Conservation (phyloP, 768 basidiomycete species). For the Podaxis carcinomalis region DNA sequence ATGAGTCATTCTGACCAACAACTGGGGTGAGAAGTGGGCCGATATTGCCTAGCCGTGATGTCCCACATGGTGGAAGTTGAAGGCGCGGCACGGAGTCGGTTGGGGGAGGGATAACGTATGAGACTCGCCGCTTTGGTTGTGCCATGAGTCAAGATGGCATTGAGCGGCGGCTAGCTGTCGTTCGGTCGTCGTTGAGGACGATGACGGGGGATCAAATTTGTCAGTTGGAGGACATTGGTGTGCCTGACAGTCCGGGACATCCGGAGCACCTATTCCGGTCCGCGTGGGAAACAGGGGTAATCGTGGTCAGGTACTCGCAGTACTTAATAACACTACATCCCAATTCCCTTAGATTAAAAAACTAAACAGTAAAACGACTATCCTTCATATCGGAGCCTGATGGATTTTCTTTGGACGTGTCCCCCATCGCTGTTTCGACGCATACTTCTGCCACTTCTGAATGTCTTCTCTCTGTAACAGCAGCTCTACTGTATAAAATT, state of each 20-base stretch:
- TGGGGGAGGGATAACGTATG: conserved; percentile 84
- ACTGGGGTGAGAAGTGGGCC: conserved; percentile 59
- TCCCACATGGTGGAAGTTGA: conserved; percentile 62
- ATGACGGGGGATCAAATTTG: neutral
- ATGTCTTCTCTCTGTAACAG: conserved; percentile 51
- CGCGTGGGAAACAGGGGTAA: neutral
- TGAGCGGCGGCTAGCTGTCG: neutral
- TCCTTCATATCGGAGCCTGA: neutral
- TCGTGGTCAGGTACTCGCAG: too few relatives aligned
- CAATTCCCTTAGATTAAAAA: neutral
- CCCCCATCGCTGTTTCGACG: conserved; percentile 37
- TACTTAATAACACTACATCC: too few relatives aligned
- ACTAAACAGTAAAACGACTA: neutral
- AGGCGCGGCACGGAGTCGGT: conserved; percentile 57
- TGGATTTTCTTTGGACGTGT: conserved; percentile 1
- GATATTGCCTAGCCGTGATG: conserved; percentile 60
- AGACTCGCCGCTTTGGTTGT: conserved; percentile 65
- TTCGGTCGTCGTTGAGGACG: neutral
- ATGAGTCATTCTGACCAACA: conserved; percentile 21
- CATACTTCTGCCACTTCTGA: conserved; percentile 51
- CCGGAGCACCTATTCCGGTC: neutral
- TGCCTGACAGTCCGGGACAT: neutral
- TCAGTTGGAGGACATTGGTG: neutral
- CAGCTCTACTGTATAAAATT: conserved; percentile 46
- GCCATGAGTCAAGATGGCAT: conserved; percentile 17